Conservation (phyloP, 208 protist species). For the Trypanosoma melophagium region DNA sequence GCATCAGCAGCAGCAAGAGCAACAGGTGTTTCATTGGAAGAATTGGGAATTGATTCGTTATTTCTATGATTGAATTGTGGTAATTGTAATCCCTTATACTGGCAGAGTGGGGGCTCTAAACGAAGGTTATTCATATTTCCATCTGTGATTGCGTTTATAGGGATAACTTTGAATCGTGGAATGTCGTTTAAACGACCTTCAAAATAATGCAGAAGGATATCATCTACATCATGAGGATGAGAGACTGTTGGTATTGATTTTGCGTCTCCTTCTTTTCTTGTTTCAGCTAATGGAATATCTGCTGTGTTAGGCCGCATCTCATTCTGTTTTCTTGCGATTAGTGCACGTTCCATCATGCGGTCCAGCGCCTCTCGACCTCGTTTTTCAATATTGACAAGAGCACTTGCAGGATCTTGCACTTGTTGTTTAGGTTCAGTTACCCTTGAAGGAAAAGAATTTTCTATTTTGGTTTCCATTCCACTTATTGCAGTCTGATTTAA, state of each 20-base stretch:
- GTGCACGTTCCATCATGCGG: slow-evolving; percentile 15
- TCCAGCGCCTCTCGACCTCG: not conserved
- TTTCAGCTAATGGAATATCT: not conserved
- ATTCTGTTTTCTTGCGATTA: no score
- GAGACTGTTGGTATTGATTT: no score
- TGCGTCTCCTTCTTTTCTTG: not conserved
- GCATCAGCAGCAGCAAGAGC: not conserved
- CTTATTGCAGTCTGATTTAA: not conserved
- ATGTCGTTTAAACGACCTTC: slow-evolving; percentile 24
- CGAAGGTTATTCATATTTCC: not conserved
- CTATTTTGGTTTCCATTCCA: not conserved
- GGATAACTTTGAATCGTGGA: slow-evolving; percentile 16
- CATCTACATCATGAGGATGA: slow-evolving; percentile 17
- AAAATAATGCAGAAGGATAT: slow-evolving; percentile 33
- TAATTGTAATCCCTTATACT: no score
- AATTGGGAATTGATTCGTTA: no score
- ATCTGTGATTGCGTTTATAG: not conserved
- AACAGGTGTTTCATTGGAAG: no score
- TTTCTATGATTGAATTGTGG: no score
- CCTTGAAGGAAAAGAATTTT: no score
- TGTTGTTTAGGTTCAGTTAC: no score
- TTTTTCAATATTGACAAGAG: not conserved
- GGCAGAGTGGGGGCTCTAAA: no score
- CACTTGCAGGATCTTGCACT: no score
- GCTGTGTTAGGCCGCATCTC: not conserved